Evolutionary conservation across 352 stramenopile genomes (phyloP), one percentile per base, ranked within the genome.

Genomic region (Pythium oligandrum): DNA sequence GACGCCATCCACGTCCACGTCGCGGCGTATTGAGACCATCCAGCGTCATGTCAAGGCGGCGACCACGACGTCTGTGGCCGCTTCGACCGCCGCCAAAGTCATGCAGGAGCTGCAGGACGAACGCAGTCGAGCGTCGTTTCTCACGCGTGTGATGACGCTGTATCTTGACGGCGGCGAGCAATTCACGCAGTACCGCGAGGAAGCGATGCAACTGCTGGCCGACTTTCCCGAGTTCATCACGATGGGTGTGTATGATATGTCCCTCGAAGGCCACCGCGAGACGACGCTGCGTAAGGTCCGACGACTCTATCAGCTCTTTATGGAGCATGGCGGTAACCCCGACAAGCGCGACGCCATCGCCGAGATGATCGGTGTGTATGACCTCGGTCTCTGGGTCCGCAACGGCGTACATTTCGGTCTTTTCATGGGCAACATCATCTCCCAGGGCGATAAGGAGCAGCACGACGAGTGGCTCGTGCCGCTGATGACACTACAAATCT

Each of bases 381-480:
- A 90, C 55, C 61, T 90, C 36, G 62, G 68, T 12, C 55, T 78
- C 4, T 90, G 74, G 73, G 80, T 83, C 45, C 79, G 79, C 56
- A 88, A 90, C 49, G 79, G 79, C 40, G 80, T 94, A 51, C 84
- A 93, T 63, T 93, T 93, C 53, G 83, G 76, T 4, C 68, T 96
- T 17, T 96, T 95, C 57, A 62, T 90, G 42, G 76, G 73, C 33
- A 83, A 83, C 46, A 75, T 96, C 39, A 71, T 81, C 64, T 73
- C 71, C 10, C 84, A 95, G 43, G 76, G 74, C 43, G 78, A 81
- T 51, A 75, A 88, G 54, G 73, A 94, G 51, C 86, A 96, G 66
- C 72, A 91, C 54, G 71, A 88, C 59, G 73, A 77, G 68, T 96
- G 85, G 83, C 77, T 94, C 51, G 63, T 72, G 44, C 62, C 67